Conservation (phyloP, 495 filamentous ascomycete genomes). For the Podospora pseudoanserina region DNA sequence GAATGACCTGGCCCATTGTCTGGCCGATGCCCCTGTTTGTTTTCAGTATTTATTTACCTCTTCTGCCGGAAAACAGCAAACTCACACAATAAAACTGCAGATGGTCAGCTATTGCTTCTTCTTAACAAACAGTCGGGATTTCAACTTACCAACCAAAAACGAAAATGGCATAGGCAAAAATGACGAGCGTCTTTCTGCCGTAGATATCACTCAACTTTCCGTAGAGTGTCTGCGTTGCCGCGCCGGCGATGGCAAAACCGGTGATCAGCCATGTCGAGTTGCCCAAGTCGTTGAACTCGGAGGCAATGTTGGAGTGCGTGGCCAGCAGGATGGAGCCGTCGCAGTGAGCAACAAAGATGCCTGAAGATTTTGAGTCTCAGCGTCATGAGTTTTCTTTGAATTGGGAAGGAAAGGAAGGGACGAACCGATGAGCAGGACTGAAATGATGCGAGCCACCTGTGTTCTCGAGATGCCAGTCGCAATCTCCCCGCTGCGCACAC, state of each 20-base stretch:
- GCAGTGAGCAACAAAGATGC: constrained; percentile 61
- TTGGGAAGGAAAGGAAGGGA: background rate
- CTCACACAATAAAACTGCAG: constrained; percentile 34
- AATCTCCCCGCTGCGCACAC: constrained; percentile 7
- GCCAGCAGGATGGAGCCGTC: constrained; percentile 63
- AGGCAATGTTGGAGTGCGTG: constrained; percentile 59
- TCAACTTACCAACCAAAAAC: constrained; percentile 42
- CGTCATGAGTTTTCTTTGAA: background rate
- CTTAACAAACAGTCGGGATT: background rate
- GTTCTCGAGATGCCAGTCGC: background rate
- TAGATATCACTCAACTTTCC: constrained; percentile 51
- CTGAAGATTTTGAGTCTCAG: constrained; percentile 30
- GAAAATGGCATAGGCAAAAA: constrained; percentile 42
- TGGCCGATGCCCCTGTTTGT: constrained; percentile 47
- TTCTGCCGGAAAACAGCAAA: background rate
- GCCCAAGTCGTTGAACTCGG: constrained; percentile 59
- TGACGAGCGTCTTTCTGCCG: constrained; percentile 42
- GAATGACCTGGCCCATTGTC: constrained; percentile 51
- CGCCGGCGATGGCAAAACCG: constrained; percentile 57
- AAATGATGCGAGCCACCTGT: constrained; percentile 26
- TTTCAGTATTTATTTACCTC: constrained; percentile 6
- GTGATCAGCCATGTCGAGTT: constrained; percentile 67
- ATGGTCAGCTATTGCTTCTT: constrained; percentile 3
- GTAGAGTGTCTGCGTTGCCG: constrained; percentile 54
- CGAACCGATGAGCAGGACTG: constrained; percentile 31